These are phyloP conservation scores for Aphanoascus verrucosus DNA, from an alignment of 2,329 filamentous ascomycete genomes.

Conservation along the genomic window DNA sequence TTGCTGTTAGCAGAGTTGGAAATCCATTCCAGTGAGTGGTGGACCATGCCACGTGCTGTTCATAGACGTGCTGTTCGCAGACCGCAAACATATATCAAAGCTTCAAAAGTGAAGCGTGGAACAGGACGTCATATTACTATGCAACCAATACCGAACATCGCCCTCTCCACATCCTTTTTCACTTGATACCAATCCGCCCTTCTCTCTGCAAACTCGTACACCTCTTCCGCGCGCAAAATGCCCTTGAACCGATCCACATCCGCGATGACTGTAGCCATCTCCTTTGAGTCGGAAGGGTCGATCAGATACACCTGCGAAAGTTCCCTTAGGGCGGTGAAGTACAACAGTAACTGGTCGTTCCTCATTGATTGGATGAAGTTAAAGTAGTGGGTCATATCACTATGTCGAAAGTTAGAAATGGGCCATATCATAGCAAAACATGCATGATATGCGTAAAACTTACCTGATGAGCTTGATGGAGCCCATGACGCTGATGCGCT, in stretches of 20 bases:
- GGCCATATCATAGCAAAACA: background rate
- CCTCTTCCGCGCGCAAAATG: conserved; percentile 89
- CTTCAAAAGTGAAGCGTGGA: background rate
- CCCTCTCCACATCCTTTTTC: conserved; percentile 76
- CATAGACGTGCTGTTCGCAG: too few species aligned
- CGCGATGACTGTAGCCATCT: conserved; percentile 89
- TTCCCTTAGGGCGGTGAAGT: conserved; percentile 85
- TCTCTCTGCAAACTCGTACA: conserved; percentile 91
- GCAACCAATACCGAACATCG: conserved; percentile 95
- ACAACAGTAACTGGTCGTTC: conserved; percentile 74
- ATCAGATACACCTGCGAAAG: conserved; percentile 94
- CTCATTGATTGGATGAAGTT: conserved; percentile 69
- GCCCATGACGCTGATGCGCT: conserved; percentile 80
- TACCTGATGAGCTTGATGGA: conserved; percentile 77
- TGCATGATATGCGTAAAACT: conserved; percentile 7
- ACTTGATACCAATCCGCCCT: conserved; percentile 93
- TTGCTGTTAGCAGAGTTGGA: too few species aligned
- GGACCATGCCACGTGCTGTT: too few species aligned
- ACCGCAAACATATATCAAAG: too few species aligned
- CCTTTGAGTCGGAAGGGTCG: conserved; percentile 74
- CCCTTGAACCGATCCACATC: conserved; percentile 83
- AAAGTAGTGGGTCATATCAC: conserved; percentile 92
- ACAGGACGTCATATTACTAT: conserved; percentile 55
- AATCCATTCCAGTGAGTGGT: too few species aligned
- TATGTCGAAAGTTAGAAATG: conserved; percentile 25